These are phyloP conservation scores for Amanita jacksonii DNA, from an alignment of 768 basidiomycete species.

Conservation along the genomic window DNA sequence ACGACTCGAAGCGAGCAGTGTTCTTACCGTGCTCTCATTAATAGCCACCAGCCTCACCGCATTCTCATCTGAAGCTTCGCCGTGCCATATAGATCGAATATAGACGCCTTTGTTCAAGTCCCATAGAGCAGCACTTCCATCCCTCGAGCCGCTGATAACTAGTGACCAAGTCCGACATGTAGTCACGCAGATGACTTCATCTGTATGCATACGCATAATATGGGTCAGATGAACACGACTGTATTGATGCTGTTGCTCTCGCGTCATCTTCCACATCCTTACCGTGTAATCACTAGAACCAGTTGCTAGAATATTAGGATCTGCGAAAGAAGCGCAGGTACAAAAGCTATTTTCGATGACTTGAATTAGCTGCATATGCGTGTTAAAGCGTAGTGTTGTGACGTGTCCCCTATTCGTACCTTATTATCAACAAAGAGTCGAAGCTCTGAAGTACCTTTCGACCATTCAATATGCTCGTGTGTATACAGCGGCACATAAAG, in stretches of 20 bases:
- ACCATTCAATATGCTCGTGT: conserved; percentile 70
- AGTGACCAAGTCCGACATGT: conserved; percentile 79
- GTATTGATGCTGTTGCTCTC: conserved; percentile 22
- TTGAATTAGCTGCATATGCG: conserved; percentile 47
- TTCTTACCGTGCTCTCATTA: conserved; percentile 78
- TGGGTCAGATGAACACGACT: conserved; percentile 40
- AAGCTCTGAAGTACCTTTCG: conserved; percentile 41
- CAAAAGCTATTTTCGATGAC: conserved; percentile 67
- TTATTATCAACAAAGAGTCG: conserved; percentile 54
- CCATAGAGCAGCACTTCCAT: conserved; percentile 85
- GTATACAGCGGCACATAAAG: conserved; percentile 48
- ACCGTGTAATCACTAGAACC: conserved; percentile 75
- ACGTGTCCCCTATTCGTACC: conserved; percentile 25
- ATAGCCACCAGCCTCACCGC: conserved; percentile 64
- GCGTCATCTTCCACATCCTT: conserved; percentile 67
- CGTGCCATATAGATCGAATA: conserved; percentile 72
- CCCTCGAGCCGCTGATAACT: conserved; percentile 73
- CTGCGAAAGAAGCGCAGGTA: conserved; percentile 71
- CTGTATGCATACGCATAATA: conserved; percentile 74
- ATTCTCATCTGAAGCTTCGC: conserved; percentile 25
- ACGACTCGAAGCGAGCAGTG: background rate
- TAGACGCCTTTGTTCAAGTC: conserved; percentile 82
- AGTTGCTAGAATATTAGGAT: conserved; percentile 63
- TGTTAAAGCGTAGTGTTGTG: background rate
- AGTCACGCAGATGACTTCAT: conserved; percentile 54